Base-by-base conservation (phyloP, 2,329 filamentous ascomycete species). In the Daldinia sp. region DNA sequence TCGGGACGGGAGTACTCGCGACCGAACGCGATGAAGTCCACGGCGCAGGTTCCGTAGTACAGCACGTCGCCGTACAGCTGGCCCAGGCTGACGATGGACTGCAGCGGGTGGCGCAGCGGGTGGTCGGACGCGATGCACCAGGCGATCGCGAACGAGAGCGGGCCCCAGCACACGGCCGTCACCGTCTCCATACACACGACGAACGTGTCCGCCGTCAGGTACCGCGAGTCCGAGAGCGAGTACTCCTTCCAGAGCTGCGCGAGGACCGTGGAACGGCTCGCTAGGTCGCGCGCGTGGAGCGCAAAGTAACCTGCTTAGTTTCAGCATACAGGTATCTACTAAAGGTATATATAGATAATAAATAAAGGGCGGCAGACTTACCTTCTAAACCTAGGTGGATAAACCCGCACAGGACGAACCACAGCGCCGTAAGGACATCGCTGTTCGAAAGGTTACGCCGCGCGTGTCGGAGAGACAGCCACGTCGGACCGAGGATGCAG, bases 401-500 rank as follows among this genome's bases (percentile, higher is more conserved):
- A 68, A 72, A 86, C 78, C 81, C 87, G 85, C 91, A 92, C 13
- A 95, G 83, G 23, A 90, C 85, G 78, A 94, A 94, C 93, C 93
- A 95, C 80, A 93, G 80, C 23, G 91, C 87, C 4, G 86, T 87
- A 12, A 85, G 73, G 51, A 88, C 83, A 71, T 93, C 91, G 28
- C 77, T 78, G 6, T 74, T 79, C 37, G 82, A 81, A 59, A 93
- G 76, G 9, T 79, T 82, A 1, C 88, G 87, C 18, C 87, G 83
- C 44, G 84, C 75, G 65, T 79, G 80, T 71, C 85, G 87, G 67
- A 88, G 83, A 39, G 89, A 71, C 7, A 84, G 65, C 62, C 86
- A 86, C 3, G 89, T 89, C 6, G 83, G 74, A 26, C 83, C 79
- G 67, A 94, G 86, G 67, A 93, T 85, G 41, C 79, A 79, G 0